Percentiles rank a stretch among this genome's conserved stretches.
Evolutionary conservation across 805 yeast species (phyloP).

Genomic region (Debaryomyces maramus): DNA sequence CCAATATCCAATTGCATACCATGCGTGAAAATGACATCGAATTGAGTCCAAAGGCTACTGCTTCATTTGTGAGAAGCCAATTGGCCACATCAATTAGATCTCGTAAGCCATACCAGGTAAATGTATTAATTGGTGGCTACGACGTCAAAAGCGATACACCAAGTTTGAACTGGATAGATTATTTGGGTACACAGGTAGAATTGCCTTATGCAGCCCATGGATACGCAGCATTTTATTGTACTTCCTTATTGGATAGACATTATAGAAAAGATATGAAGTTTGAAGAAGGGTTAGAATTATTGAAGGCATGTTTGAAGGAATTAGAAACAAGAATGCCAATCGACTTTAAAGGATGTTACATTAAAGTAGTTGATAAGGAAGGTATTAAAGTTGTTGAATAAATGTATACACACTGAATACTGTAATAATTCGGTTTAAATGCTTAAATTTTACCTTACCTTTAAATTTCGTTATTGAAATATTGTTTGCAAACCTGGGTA

Average conservation of each 20-base stretch:
- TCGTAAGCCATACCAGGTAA: slow-evolving; percentile 90
- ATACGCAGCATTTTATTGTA: slow-evolving; percentile 93
- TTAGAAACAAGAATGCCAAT: slow-evolving; percentile 83
- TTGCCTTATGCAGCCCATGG: slow-evolving; percentile 98
- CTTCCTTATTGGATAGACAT: slow-evolving; percentile 88
- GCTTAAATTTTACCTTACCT: not conserved
- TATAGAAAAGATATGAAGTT: slow-evolving; percentile 72
- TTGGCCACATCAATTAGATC: slow-evolving; percentile 87
- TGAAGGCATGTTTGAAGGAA: slow-evolving; percentile 74
- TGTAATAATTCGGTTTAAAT: not conserved
- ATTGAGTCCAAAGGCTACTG: slow-evolving; percentile 80
- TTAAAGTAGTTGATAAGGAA: slow-evolving; percentile 65
- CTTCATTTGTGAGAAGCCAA: slow-evolving; percentile 84
- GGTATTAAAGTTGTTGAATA: slow-evolving; percentile 46
- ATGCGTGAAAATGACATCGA: slow-evolving; percentile 80
- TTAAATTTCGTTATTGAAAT: not conserved
- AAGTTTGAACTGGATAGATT: slow-evolving; percentile 84
- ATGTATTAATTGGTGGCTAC: slow-evolving; percentile 83
- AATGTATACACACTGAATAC: not conserved
- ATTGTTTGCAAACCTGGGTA: not conserved
- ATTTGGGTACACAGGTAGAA: slow-evolving; percentile 86
- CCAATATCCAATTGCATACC: slow-evolving; percentile 82
- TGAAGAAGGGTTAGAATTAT: slow-evolving; percentile 76
- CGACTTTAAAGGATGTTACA: slow-evolving; percentile 84
- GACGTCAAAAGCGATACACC: slow-evolving; percentile 62